These are phyloP conservation scores for Aspergillus pseudotamarii DNA, from an alignment of 2,329 filamentous ascomycete species.

Conservation along the genomic window DNA sequence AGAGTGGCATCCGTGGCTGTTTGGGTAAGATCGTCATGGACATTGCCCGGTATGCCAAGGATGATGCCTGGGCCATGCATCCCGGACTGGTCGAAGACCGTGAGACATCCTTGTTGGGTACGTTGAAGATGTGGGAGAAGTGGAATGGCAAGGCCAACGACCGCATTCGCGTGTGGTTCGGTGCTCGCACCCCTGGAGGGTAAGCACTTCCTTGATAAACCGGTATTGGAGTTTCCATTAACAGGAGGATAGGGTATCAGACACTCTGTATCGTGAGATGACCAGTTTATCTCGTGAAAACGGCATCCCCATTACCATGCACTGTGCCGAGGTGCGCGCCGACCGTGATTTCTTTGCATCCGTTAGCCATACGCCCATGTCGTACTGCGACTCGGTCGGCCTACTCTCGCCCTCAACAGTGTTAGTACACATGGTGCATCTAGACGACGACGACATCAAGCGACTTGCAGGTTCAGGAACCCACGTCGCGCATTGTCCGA, in stretches of 20 bases:
- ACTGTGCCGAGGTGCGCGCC: constrained; percentile 43
- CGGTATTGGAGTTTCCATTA: neutral
- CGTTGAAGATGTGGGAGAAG: constrained; percentile 39
- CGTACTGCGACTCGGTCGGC: constrained; percentile 40
- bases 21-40: constrained; percentile 50
- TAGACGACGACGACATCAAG: constrained; percentile 51
- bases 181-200: constrained; percentile 50
- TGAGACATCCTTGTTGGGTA: constrained; percentile 39
- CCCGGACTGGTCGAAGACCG: constrained; percentile 38
- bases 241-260: neutral
- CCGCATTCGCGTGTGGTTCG: constrained; percentile 53
- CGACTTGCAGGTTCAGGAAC: constrained; percentile 45
- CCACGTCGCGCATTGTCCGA: constrained; percentile 55
- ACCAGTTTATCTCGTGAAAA: constrained; percentile 43
- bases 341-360: constrained; percentile 22
- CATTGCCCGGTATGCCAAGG: constrained; percentile 45
- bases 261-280: constrained; percentile 39
- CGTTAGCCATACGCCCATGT: constrained; percentile 43
- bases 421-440: constrained; percentile 56
- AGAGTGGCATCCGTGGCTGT: constrained; percentile 50
- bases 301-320: constrained; percentile 51
- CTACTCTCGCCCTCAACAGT: constrained; percentile 44
- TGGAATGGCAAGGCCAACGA: constrained; percentile 40
- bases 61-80: neutral
- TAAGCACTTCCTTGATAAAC: neutral